Base-by-base conservation (phyloP, 306 rosid genomes). In the Canavalia ensiformis region DNA sequence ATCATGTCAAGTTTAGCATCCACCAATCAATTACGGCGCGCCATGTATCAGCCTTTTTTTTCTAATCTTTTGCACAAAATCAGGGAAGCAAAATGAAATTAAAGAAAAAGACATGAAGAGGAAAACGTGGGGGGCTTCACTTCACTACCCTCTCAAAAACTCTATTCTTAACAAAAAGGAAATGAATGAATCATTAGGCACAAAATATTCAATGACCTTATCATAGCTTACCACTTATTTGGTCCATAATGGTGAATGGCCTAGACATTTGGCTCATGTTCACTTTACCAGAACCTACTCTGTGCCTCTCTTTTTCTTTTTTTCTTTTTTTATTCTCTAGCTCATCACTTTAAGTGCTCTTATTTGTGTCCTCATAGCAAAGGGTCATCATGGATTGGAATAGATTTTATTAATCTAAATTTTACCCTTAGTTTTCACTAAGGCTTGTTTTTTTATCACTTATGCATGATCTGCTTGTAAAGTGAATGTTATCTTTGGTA, bases 131-230 rank as follows among this genome's bases (percentile, higher is more conserved):
- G 84, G 80, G 84, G 63, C 72, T 82, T 80, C 63, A 42, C 75
- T 9, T 69, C 37, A 42, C 5, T 0, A 67, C 81, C 76, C 87
- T 77, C 86, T 76, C 85, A 33, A 49, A 35, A 50, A 6, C 74
- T 45, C 73, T 8, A 67, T 81, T 83, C 66, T 83, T 64, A 77
- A 72, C 80, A 87, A 88, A 90, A 82, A 86, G 89, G 75, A 77
- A 75, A 79, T 55, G 63, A 9, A 18, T 65, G 67, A 77, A 90
- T 92, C 82, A 90, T 88, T 78, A 82, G 82, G 42, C 60, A 35
- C 80, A 72, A 86, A 82, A 81, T 83, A 79, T 85, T 92, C 91
- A 92, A 83, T 89, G 81, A 79, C 34, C 83, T 86, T 80, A 87
- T 89, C 79, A 84, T 79, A 83, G 59, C 86, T 78, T 68, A 28